phyloP scores from a whole-genome alignment of 192 early-diverging fungal species.

The Rhizophagus prolifer region DNA sequence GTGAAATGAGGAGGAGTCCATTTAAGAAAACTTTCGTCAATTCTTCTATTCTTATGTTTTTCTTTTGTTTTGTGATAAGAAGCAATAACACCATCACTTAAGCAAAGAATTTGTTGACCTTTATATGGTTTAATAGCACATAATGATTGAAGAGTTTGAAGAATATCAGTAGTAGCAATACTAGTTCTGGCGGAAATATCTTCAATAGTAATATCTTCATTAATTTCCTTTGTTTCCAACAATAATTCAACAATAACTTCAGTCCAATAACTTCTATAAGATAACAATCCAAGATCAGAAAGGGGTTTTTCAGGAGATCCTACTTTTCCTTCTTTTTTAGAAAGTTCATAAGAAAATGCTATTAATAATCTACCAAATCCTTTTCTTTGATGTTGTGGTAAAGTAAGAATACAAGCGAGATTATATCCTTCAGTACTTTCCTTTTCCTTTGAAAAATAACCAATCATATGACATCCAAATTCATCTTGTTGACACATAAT shows the following conservation, averaged over 20 bases:
- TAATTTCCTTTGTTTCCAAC: conserved; percentile 54
- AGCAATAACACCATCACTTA: conserved; percentile 85
- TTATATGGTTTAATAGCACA: conserved; percentile 90
- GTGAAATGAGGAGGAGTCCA: conserved; percentile 84
- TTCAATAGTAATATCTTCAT: conserved; percentile 83
- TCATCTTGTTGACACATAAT: conserved; percentile 89
- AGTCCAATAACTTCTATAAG: conserved; percentile 95
- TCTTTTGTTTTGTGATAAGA: conserved; percentile 68
- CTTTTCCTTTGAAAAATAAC: conserved; percentile 99
- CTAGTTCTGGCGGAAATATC: conserved; percentile 84
- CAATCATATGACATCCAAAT: conserved; percentile 86
- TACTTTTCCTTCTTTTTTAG: conserved; percentile 87
- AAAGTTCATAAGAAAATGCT: conserved; percentile 95
- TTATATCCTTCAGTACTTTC: conserved; percentile 96
- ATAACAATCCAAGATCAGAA: conserved; percentile 92
- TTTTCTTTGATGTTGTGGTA: conserved; percentile 95
- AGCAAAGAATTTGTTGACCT: conserved; percentile 84
- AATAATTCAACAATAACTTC: conserved; percentile 83
- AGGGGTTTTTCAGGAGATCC: conserved; percentile 98
- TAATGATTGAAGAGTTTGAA: conserved; percentile 86
- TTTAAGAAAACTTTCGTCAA: conserved; percentile 76
- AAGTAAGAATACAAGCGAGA: conserved; percentile 96
- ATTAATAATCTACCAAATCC: conserved; percentile 95
- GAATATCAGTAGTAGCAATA: conserved; percentile 87
- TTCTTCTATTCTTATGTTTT: conserved; percentile 76